These are phyloP conservation scores for Arbutus unedo DNA, from an alignment of 148 eudicot species.

Conservation along the genomic window DNA sequence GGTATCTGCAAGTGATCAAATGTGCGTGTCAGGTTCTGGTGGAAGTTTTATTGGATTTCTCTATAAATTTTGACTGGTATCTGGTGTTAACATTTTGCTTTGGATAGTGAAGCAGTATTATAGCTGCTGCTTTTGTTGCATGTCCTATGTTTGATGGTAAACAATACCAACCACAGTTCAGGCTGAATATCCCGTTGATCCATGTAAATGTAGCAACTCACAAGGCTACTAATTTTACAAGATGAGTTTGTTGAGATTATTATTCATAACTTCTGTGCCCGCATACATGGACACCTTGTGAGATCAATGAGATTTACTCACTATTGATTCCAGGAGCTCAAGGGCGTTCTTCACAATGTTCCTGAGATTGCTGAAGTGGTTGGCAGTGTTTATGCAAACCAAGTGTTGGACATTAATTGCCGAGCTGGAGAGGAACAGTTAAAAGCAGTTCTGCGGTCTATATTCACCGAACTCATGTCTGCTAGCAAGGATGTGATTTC, in stretches of 20 bases:
- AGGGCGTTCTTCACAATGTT: conserved; percentile 55
- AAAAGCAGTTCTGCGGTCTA: conserved; percentile 45
- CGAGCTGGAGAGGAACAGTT: conserved; percentile 45
- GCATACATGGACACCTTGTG: neutral
- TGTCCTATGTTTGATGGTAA: neutral
- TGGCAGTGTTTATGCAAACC: conserved; percentile 49
- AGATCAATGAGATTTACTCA: neutral
- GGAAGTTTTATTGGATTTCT: neutral
- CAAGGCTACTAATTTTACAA: neutral
- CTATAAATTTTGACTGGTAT: neutral
- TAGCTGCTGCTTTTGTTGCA: neutral
- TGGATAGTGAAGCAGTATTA: neutral
- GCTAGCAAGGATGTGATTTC: conserved; percentile 58
- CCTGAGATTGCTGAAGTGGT: conserved; percentile 80
- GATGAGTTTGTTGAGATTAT: neutral
- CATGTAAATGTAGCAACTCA: neutral
- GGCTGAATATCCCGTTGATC: neutral
- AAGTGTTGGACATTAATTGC: conserved; percentile 36
- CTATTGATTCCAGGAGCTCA: conserved; percentile 56
- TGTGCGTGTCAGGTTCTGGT: neutral
- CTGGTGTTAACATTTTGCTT: neutral
- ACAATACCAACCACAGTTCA: neutral
- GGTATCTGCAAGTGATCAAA: neutral
- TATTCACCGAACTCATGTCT: conserved; percentile 79
- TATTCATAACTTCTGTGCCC: neutral